phyloP scores from a whole-genome alignment of 257 asterid genomes.

The Solanum tacnaense region DNA sequence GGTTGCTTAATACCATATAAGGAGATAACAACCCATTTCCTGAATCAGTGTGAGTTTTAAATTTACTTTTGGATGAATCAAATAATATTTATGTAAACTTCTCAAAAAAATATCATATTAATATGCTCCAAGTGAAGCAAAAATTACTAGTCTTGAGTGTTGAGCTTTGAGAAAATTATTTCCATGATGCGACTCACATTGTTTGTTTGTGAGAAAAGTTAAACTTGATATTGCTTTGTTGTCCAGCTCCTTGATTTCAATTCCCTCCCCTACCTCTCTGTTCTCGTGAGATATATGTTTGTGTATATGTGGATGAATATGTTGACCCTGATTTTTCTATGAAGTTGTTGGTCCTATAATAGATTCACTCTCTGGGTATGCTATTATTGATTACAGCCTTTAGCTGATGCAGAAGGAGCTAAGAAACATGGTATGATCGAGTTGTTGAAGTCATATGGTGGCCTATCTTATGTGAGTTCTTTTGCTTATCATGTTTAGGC shows the following conservation, averaged over 20 bases:
- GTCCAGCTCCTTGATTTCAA: background rate
- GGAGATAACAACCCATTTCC: background rate
- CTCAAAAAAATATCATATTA: background rate
- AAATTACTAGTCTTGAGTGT: background rate
- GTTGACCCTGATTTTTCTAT: background rate
- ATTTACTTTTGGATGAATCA: background rate
- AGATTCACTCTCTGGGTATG: background rate
- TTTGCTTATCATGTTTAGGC: background rate
- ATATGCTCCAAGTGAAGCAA: background rate
- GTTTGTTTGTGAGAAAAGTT: background rate
- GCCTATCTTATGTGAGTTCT: constrained; percentile 78
- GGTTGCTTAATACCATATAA: background rate
- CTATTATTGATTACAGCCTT: constrained; percentile 43
- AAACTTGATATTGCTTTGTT: background rate
- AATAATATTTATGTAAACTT: background rate
- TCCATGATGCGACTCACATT: background rate
- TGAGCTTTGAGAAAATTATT: background rate
- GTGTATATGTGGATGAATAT: background rate
- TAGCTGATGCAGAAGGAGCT: constrained; percentile 99
- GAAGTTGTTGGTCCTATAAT: background rate
- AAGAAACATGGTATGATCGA: constrained; percentile 55
- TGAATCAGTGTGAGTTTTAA: background rate
- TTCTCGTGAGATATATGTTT: background rate
- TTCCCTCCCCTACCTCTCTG: background rate
- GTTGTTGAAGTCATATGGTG: constrained; percentile 74